Base-by-base conservation (phyloP, 345 rosid species). In the Orychophragmus violaceus region DNA sequence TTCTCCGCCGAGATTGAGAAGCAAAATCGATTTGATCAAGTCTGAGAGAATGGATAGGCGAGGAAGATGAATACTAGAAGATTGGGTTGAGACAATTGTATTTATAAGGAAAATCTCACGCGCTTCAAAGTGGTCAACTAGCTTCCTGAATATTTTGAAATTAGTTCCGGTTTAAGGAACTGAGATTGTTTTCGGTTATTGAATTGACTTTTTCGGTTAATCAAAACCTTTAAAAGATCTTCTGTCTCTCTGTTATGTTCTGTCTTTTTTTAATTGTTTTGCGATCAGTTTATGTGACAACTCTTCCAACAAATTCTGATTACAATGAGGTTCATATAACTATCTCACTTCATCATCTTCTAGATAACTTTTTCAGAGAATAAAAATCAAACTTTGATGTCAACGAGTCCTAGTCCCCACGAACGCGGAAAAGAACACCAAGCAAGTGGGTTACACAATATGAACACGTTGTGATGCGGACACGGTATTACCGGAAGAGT, bases 401-500 rank as follows among this genome's bases (percentile, higher is more conserved):
- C 35, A 27, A 59, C n/a, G 17, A 0, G 59, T 23, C 65, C 8
- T 18, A 37, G 32, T 49, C 42, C n/a, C 52, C 48, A 41, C 5
- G 28, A 61, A 70, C 74, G 68, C 74, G 68, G 55, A 41, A 55
- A 13, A 24, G 46, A 52, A 39, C n/a, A 62, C 7, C 2, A 23
- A 33, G 2, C 58, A 55, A 62, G 70, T 71, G 75, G 69, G 21
- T 55, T 30, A 61, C 62, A 70, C 45, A 5, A 61, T 41, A 5
- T 42, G 37, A n/a, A 70, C 75, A 70, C 75, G 75, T n/a, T n/a
- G n/a, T 61, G 67, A 30, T 29, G 13, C 44, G 7, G 65, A 71
- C 76, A 71, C 76, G 70, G 69, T 71, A 44, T 54, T 33, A 33
- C 51, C 74, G 27, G n/a, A n/a, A n/a, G n/a, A n/a, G n/a, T n/a